Percentiles rank a stretch among this genome's conserved stretches.
phyloP scores from a whole-genome alignment of 2,329 filamentous ascomycete genomes.

The Colletotrichum musicola region DNA sequence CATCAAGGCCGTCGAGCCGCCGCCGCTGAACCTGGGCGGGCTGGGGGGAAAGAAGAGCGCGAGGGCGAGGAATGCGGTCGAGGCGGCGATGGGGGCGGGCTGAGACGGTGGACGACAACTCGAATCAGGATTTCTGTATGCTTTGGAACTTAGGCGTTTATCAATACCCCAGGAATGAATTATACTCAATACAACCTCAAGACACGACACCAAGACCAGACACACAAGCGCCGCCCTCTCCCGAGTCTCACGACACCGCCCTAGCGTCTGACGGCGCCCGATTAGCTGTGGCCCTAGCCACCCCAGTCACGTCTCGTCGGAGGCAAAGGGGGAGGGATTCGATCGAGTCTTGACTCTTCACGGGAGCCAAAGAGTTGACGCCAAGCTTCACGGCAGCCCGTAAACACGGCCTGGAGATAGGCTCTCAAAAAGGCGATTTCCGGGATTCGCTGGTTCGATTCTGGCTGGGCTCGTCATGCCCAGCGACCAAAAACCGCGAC shows the following conservation, averaged over 20 bases:
- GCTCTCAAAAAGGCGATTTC: neutral
- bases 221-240: too few species aligned
- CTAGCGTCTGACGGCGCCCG: neutral
- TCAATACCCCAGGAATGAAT: constrained; percentile 8
- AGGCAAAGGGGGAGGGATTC: neutral
- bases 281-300: constrained; percentile 37
- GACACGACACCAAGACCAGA: neutral
- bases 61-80: constrained; percentile 15
- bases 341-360: neutral
- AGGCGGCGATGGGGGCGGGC: constrained; percentile 1
- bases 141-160: too few species aligned
- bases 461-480: constrained; percentile 12
- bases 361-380: too few species aligned
- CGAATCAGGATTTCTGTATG: too few species aligned
- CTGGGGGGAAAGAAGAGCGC: constrained; percentile 16
- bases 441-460: constrained; percentile 12
- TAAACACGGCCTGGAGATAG: neutral
- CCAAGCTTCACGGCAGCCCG: too few species aligned
- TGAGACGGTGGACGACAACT: too few species aligned
- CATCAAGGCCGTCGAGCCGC: constrained; percentile 27
- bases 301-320: constrained; percentile 1
- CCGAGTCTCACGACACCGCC: neutral
- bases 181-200: neutral
- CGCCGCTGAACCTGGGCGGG: constrained; percentile 28
- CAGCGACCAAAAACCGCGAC: constrained; percentile 26